Evolutionary conservation across 202 grass and related monocot species (phyloP), one percentile per base, ranked within the genome.

Genomic region (Digitaria exilis): DNA sequence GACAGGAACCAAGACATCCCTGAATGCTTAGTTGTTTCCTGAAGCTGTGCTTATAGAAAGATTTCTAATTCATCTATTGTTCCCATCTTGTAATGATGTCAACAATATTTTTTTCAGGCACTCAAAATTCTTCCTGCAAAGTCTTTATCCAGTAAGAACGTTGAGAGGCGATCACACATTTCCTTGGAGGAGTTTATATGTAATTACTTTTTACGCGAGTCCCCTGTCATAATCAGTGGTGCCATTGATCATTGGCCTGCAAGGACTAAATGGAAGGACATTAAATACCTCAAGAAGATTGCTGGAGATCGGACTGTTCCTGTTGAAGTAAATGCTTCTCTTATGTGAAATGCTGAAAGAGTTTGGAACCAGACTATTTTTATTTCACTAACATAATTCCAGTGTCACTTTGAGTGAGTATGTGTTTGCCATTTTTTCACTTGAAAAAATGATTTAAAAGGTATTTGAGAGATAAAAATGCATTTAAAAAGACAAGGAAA

Each of bases 271-370:
- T 97, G 91, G 94, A 92, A 97, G 80, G 85, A 97, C 78, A 87
- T 97, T 61, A 73, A 89, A 65, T 94, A 94, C 79, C 84, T 91
- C 28, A 94, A 94, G 85, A 94, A 88, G 51, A 88, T 89, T 26
- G 92, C 92, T 82, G 89, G 94, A 88, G 89, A 97, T 86, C 80
- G 94, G n/a, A 94, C 89, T 64, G 77, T 97, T 80, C 91, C 89
- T 80, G 91, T 97, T 64, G 94, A 97, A 83, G 94, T 97, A 80
- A 90, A 67, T 89, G 65, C 46, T n/a, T 73, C 82, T 75, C 45
- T 80, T 81, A n/a, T 45, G 44, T 26, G 80, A 24, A 22, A 80
- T 28, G 2, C 17, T 75, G 8, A 21, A 88, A 85, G 16, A 51
- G 9, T 43, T 70, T 85, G 44, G 43, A 69, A 70, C 21, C 16